Evolutionary conservation across 2,329 filamentous ascomycete genomes (phyloP).

Genomic region (Cryphonectria parasitica): DNA sequence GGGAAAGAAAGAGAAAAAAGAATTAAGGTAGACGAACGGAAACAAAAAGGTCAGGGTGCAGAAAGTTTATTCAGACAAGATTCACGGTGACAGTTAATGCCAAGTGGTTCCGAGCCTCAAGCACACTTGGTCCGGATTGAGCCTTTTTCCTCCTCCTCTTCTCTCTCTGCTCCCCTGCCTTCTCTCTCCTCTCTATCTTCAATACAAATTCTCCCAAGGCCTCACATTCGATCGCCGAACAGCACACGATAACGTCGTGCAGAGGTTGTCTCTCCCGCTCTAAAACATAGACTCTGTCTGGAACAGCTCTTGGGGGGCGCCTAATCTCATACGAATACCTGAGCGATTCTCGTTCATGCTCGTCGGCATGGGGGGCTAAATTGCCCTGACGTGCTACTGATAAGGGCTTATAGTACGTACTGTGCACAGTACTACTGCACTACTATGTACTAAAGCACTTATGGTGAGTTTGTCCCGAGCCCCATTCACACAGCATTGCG

Average conservation of each 20-base stretch:
- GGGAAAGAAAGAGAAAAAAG: not conserved
- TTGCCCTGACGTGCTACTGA: not conserved
- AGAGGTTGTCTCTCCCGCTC: not conserved
- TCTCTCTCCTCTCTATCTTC: no score
- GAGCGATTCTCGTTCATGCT: not conserved
- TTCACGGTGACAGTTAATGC: not conserved
- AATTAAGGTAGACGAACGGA: not conserved
- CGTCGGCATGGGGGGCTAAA: not conserved
- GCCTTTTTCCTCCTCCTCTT: not conserved
- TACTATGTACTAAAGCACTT: not conserved
- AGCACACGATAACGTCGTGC: not conserved
- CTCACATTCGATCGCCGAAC: not conserved
- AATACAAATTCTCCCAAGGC: not conserved
- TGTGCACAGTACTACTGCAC: not conserved
- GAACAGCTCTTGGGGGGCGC: not conserved
- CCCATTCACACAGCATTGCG: not conserved
- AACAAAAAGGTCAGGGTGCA: not conserved
- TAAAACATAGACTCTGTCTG: constrained; percentile 9
- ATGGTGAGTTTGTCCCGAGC: not conserved
- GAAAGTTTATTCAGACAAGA: not conserved
- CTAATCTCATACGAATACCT: not conserved
- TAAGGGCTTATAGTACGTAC: not conserved
- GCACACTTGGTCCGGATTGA: not conserved
- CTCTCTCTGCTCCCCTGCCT: no score
- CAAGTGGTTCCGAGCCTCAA: not conserved